Evolutionary conservation across 805 yeast genomes (phyloP), one percentile per base, ranked within the genome.

Genomic region (Suhomyces sp.): DNA sequence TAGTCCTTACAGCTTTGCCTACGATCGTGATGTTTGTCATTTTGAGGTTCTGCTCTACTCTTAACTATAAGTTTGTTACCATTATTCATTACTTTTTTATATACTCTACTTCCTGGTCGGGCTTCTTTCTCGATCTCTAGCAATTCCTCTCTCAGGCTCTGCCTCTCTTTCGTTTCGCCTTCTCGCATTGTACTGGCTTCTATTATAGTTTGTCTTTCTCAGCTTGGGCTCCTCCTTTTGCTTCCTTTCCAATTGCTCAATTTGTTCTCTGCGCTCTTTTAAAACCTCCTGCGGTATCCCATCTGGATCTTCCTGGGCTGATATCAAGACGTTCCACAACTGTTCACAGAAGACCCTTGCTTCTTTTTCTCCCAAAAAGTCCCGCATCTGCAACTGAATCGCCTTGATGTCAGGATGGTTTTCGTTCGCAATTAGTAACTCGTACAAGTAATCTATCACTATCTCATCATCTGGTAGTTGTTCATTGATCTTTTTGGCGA

Each of bases 391-490:
- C 9, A 64, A 54, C 45, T 74, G 73, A 23, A 82, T 69, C 9
- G 66, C 68, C 29, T 67, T 65, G n/a, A 78, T 73, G 50, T 73
- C 71, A 0, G 80, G 77, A 27, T 41, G 27, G 9, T 53, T 54
- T 7, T 68, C 73, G 7, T 64, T 70, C 10, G 63, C 65, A 3
- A 58, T 52, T 23, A 82, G 60, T 45, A 81, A 61, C 59, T 82
- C 83, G 47, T 65, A 63, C 4, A 77, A 61, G 51, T 78, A 80
- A 40, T 77, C 83, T 2, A 71, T 66, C 5, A 77, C 69, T 3
- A 81, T 74, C 23, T 81, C 86, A 57, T 82, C 86, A 46, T 78
- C 83, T 0, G 82, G 82, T 10, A 80, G 60, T 9, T 69, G 62
- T 45, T 68, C 60, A 13, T 69, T 62, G 29, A 80, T 52, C 47